Evolutionary conservation across 139 green algal species (phyloP).

Genomic region (Choricystis sp.): DNA sequence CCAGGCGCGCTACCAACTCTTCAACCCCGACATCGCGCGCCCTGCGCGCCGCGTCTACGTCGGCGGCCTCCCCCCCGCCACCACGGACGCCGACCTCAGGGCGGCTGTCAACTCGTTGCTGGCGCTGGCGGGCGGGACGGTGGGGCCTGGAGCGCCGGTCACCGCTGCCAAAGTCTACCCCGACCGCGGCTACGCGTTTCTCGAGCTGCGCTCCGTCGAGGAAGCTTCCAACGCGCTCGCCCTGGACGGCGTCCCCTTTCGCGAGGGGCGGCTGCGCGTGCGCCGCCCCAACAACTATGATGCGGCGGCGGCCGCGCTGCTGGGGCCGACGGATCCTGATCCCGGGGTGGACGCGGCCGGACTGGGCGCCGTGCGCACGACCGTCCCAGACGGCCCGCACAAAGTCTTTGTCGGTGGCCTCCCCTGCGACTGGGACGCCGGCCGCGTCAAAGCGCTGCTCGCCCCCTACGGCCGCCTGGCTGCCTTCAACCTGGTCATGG

Average conservation of each 20-base stretch:
- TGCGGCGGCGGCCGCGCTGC: neutral
- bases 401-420: constrained; percentile 71
- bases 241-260: neutral
- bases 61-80: neutral
- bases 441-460: constrained; percentile 61
- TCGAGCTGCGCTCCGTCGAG: constrained; percentile 1
- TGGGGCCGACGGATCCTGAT: constrained; percentile 25
- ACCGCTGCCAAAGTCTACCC: neutral
- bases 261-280: neutral
- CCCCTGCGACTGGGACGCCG: constrained; percentile 45
- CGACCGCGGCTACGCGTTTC: neutral
- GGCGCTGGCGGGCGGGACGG: no score
- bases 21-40: constrained; percentile 30
- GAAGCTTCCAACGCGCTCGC: constrained; percentile 1
- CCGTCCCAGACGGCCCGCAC: constrained; percentile 48
- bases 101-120: constrained; percentile 21
- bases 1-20: constrained; percentile 25
- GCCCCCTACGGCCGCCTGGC: constrained; percentile 41
- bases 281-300: neutral
- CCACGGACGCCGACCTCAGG: neutral
- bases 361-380: constrained; percentile 48
- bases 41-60: constrained; percentile 1
- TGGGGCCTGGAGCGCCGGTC: neutral
- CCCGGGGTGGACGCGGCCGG: constrained; percentile 35
- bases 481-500: constrained; percentile 79